Evolutionary conservation across 1,284 basidiomycete species (phyloP).

Genomic region (Tranzscheliella williamsii): DNA sequence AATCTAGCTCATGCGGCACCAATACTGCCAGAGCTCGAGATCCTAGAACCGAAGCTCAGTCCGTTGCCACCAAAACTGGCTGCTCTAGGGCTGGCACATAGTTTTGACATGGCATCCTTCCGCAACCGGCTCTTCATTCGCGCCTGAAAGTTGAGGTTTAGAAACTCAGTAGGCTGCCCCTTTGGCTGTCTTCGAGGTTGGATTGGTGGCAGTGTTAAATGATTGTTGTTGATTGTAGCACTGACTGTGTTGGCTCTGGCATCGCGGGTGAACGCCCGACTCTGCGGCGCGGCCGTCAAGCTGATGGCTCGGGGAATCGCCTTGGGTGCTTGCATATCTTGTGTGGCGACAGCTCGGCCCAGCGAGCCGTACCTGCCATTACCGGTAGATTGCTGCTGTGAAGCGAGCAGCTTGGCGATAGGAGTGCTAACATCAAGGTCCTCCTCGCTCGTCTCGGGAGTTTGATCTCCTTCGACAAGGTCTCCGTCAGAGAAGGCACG

Average conservation of each 20-base stretch:
- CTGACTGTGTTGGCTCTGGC: conserved; percentile 7
- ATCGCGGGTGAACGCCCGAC: conserved; percentile 25
- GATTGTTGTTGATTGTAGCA: conserved; percentile 16
- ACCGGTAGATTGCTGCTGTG: conserved; percentile 1
- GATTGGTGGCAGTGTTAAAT: conserved; percentile 31
- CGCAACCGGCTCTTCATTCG: conserved; percentile 47
- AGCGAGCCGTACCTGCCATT: conserved; percentile 10
- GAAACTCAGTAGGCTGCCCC: conserved; percentile 52
- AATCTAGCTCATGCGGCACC: too few relatives aligned
- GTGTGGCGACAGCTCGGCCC: conserved; percentile 9
- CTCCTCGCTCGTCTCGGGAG: conserved; percentile 55
- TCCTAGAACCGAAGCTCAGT: conserved; percentile 31
- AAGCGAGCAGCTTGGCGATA: conserved; percentile 11
- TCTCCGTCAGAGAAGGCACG: conserved; percentile 28
- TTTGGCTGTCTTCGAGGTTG: conserved; percentile 50
- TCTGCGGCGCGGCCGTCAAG: conserved; percentile 36
- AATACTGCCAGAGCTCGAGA: conserved; percentile 30
- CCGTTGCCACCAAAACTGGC: conserved; percentile 39
- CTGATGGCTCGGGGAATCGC: conserved; percentile 36
- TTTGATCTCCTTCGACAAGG: conserved; percentile 38
- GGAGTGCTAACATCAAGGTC: conserved; percentile 36
- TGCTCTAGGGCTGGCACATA: conserved; percentile 49
- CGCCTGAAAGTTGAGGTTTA: conserved; percentile 50
- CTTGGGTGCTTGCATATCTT: conserved; percentile 30
- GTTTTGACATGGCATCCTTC: conserved; percentile 52